phyloP scores from a whole-genome alignment of 169 alveolate genomes.

The Perkinsus marinus region DNA sequence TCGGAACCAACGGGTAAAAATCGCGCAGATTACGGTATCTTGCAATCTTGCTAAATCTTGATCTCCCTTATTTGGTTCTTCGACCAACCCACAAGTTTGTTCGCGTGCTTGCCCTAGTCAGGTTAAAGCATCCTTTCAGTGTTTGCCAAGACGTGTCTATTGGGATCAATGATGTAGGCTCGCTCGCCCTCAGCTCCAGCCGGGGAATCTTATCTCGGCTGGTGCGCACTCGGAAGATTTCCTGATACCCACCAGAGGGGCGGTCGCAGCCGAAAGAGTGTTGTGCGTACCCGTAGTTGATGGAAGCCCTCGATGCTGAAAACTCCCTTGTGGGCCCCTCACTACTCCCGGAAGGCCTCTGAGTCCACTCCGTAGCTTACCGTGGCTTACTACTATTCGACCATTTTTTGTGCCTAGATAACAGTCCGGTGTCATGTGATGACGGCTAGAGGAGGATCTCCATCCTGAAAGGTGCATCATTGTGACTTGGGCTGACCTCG shows the following conservation, averaged over 20 bases:
- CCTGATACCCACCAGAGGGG: background rate
- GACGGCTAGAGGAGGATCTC: background rate
- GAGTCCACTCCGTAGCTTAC: too few species aligned
- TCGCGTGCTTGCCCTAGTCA: background rate
- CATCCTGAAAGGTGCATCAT: background rate
- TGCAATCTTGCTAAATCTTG: background rate
- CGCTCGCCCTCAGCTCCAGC: background rate
- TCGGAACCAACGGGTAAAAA: too few species aligned
- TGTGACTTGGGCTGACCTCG: background rate
- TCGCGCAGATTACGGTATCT: background rate
- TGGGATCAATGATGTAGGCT: background rate
- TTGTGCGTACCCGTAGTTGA: background rate
- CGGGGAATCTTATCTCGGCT: background rate
- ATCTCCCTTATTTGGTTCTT: background rate
- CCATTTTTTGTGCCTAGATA: background rate
- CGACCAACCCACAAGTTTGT: too few species aligned
- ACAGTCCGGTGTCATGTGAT: background rate
- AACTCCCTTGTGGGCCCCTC: background rate
- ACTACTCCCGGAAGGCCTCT: background rate
- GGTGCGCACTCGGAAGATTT: background rate
- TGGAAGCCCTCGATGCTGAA: background rate
- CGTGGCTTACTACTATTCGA: too few species aligned
- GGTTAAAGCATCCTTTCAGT: background rate
- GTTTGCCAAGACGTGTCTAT: background rate
- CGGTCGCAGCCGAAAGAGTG: background rate